Evolutionary conservation across 1,284 basidiomycete species (phyloP), one percentile per base, ranked within the genome.

Genomic region (Veloporphyrellus conicus): DNA sequence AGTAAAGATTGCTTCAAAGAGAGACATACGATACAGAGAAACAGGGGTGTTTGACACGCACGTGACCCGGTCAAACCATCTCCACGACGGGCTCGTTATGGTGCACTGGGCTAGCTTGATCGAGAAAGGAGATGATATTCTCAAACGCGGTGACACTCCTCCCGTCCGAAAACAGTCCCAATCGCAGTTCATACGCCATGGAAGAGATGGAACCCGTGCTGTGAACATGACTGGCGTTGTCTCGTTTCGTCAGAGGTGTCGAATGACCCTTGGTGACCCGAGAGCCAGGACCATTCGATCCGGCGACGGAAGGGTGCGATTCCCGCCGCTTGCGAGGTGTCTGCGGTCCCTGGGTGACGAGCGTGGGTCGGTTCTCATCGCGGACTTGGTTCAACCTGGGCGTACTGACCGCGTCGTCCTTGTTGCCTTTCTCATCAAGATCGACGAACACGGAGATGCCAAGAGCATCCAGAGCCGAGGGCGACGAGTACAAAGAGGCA

Each of bases 121-220:
- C 61, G 35, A 63, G 55, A 22, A 67, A 29, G n/a, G 59, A 61
- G 8, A 63, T 52, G 33, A 67, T 52, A 47, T 60, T 58, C 33
- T 60, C 50, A 25, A 64, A 49, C 14, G 57, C 49, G 1, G 61
- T 48, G 32, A 55, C 52, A 23, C 59, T 66, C 35, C 47, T 53
- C 22, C 55, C 57, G 20, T 67, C 59, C 4, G 53, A 55, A 39
- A 61, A 59, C 23, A 63, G n/a, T 0, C 59, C 61, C 32, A 64
- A 32, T 27, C 54, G 52, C 10, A 67, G 34, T 45, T 60, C 52
- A 35, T 67, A 63, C 3, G 61, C 42, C 49, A 67, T 48, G 25
- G 64, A 67, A 27, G 63, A 63, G 11, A 63, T 45, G n/a, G 61
- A 64, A 14, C 36, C 56, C 2, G 50, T 20, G 6, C 59, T 55